phyloP scores from a whole-genome alignment of 306 rosid species.

The Vigna trinervia region DNA sequence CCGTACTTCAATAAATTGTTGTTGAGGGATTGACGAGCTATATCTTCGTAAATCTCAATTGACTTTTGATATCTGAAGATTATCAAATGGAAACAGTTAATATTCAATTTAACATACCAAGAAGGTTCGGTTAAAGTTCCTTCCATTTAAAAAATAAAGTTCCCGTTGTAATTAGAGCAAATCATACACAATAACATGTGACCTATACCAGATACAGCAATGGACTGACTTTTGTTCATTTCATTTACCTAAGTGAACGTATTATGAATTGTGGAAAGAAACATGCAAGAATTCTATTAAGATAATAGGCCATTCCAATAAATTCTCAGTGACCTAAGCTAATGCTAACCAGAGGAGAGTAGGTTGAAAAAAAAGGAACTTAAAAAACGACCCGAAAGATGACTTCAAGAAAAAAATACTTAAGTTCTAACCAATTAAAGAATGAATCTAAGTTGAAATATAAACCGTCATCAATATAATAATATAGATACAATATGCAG shows the following conservation, averaged over 20 bases:
- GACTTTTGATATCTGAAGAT: conserved; percentile 79
- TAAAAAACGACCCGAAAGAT: conserved; percentile 25
- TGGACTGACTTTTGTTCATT: conserved; percentile 15
- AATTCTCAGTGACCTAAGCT: conserved; percentile 2
- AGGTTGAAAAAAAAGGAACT: background rate
- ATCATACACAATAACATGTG: background rate
- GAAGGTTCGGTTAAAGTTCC: conserved; percentile 13
- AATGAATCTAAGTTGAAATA: conserved; percentile 9
- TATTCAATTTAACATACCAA: conserved; percentile 13
- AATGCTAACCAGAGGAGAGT: conserved; percentile 10
- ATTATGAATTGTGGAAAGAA: conserved; percentile 28
- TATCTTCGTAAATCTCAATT: conserved; percentile 83
- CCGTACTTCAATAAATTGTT: conserved; percentile 88
- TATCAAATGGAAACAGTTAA: conserved; percentile 10
- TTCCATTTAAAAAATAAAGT: background rate
- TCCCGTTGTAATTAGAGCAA: conserved; percentile 9
- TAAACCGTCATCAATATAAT: conserved; percentile 18
- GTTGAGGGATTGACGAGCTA: conserved; percentile 84
- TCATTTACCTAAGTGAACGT: conserved; percentile 18
- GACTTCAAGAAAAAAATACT: conserved; percentile 11
- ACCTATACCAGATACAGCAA: conserved; percentile 11
- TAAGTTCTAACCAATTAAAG: conserved; percentile 25
- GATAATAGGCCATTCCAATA: conserved; percentile 23
- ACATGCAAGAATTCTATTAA: conserved; percentile 28
- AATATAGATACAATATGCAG: conserved; percentile 21